Evolutionary conservation across 495 filamentous ascomycete genomes (phyloP).

Genomic region (Penicillium cataractarum): DNA sequence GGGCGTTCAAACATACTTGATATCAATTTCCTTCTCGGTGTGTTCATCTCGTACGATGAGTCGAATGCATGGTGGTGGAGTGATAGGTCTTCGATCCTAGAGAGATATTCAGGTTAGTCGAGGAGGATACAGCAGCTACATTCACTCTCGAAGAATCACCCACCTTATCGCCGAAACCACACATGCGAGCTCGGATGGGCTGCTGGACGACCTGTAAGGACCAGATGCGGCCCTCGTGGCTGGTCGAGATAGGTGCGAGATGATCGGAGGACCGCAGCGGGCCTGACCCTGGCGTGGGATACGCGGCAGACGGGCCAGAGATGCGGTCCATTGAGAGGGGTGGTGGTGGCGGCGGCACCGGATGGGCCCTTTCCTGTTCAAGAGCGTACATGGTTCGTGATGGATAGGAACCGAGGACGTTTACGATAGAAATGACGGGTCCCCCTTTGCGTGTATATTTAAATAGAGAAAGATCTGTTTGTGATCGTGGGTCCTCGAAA

Average conservation of each 20-base stretch:
- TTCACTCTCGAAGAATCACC: constrained; percentile 19
- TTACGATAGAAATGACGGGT: constrained; percentile 20
- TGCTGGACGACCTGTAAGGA: constrained; percentile 88
- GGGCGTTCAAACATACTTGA: constrained; percentile 63
- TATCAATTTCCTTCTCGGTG: constrained; percentile 86
- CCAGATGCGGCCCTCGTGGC: constrained; percentile 54
- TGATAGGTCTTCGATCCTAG: constrained; percentile 93
- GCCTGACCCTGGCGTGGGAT: constrained; percentile 42
- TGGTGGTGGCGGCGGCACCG: constrained; percentile 41
- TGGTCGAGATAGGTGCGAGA: constrained; percentile 42
- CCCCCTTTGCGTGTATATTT: constrained; percentile 12
- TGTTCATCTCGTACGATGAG: constrained; percentile 78
- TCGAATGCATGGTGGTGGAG: constrained; percentile 89
- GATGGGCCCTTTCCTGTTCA: constrained; percentile 48
- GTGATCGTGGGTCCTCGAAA: constrained; percentile 14
- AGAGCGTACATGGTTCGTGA: constrained; percentile 48
- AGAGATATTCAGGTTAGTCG: constrained; percentile 27
- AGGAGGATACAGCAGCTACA: no score
- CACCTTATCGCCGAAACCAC: constrained; percentile 98
- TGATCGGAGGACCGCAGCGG: constrained; percentile 41
- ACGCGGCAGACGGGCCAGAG: constrained; percentile 44
- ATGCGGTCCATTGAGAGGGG: constrained; percentile 55
- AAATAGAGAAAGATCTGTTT: constrained; percentile 8
- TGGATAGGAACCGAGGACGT: constrained; percentile 32
- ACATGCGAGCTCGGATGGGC: constrained; percentile 94